Evolutionary conservation across 495 filamentous ascomycete genomes (phyloP), one percentile per base, ranked within the genome.

Genomic region (Trichoderma reesei): DNA sequence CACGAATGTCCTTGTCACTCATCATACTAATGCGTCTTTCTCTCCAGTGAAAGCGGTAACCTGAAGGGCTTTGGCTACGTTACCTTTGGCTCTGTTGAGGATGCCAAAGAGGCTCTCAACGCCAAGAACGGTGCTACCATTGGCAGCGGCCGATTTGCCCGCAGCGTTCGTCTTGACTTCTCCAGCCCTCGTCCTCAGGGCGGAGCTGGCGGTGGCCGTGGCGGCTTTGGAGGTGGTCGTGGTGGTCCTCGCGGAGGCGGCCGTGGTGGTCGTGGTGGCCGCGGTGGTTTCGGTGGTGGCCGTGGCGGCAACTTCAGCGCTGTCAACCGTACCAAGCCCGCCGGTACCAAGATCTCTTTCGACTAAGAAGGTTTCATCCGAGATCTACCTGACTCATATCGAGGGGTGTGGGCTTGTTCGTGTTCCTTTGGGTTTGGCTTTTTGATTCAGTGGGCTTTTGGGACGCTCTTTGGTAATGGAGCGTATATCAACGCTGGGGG

Each of bases 51-150:
- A 38, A 84, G 86, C 65, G 94, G 93, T 59, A 85, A 86, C 63
- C 88, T 85, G 73, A 97, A 98, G 85, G 94, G 94, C 63, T 98
- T 95, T 74, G 95, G 90, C 59, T 98, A 98, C 74, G 88, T 98
- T 61, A 86, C 88, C 69, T 96, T 90, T 80, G 75, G 77, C 46
- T 90, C 87, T 13, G 76, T 96, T 61, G 94, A 96, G 11, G 92
- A 97, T 71, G 91, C 94, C 63, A 88, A 87, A 76, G 75, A 76
- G 63, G 94, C 88, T 36, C 86, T 89, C 65, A 83, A 87, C 68
- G 78, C 78, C n/a, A 86, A 90, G 74, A 85, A 87, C 62, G 94
- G 94, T 66, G 78, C 81, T 65, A 83, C 89, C 51, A 80, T 98
- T 66, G 85, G 83, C 68, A 91, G 90, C 60, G 72, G 71, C 16